These are phyloP conservation scores for Coniosporium apollinis DNA, from an alignment of 495 filamentous ascomycete genomes.

Conservation along the genomic window DNA sequence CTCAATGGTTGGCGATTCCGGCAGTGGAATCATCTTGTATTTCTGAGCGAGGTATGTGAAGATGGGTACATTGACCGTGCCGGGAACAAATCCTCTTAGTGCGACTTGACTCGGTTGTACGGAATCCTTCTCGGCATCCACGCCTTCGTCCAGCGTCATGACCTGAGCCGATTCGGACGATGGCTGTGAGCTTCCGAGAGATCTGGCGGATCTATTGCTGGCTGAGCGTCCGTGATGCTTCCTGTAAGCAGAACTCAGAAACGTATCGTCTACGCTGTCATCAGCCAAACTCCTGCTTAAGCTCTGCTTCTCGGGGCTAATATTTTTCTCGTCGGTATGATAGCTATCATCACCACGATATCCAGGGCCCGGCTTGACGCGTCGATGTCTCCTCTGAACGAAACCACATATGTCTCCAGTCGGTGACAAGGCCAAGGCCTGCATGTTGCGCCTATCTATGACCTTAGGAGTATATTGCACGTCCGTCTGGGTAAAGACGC, in stretches of 20 bases:
- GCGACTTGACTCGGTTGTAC: slow-evolving; percentile 26
- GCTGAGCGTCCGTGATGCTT: slow-evolving; percentile 18
- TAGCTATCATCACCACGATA: slow-evolving; percentile 14
- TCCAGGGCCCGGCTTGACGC: slow-evolving; percentile 14
- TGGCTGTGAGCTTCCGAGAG: slow-evolving; percentile 21
- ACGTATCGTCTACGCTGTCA: slow-evolving; percentile 28
- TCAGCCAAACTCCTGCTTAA: slow-evolving; percentile 25
- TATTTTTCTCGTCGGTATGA: slow-evolving; percentile 13
- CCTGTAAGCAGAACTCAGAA: slow-evolving; percentile 22
- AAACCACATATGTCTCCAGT: slow-evolving; percentile 41
- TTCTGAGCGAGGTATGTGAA: slow-evolving; percentile 23
- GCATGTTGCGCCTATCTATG: slow-evolving; percentile 52
- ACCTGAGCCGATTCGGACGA: slow-evolving; percentile 10
- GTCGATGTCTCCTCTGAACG: slow-evolving; percentile 25
- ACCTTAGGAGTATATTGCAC: slow-evolving; percentile 64
- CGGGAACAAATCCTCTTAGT: slow-evolving; percentile 13
- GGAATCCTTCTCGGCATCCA: slow-evolving; percentile 16
- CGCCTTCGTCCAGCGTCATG: slow-evolving; percentile 17
- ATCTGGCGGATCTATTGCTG: slow-evolving; percentile 22
- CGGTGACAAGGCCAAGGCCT: slow-evolving; percentile 44
- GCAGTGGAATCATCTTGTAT: slow-evolving; percentile 15
- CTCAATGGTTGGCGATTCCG: slow-evolving; percentile 11
- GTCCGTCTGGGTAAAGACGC: slow-evolving; percentile 76
- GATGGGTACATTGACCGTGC: slow-evolving; percentile 9
- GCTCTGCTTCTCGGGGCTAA: slow-evolving; percentile 19